Conservation (phyloP, 148 eudicot genomes). For the Gaultheria prostrata region DNA sequence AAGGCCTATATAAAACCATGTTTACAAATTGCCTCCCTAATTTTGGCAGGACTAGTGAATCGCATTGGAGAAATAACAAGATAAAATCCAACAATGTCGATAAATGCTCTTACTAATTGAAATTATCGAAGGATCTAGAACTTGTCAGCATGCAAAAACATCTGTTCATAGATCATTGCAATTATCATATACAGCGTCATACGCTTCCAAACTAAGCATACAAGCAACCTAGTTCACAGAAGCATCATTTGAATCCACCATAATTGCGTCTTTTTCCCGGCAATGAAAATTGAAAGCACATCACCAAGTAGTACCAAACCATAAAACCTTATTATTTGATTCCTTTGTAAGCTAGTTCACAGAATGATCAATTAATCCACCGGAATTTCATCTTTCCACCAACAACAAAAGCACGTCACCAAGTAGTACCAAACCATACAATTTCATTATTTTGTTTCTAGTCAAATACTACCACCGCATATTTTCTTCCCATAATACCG, state of each 20-base stretch:
- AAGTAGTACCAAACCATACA: neutral
- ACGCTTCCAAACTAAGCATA: neutral
- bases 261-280: neutral
- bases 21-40: neutral
- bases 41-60: constrained; percentile 2
- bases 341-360: neutral
- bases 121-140: neutral
- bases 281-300: neutral
- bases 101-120: neutral
- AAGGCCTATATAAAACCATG: constrained; percentile 3
- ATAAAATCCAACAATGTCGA: neutral
- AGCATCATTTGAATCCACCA: neutral
- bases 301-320: neutral
- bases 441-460: neutral
- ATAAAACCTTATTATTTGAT: neutral
- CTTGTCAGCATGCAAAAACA: neutral
- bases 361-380: neutral
- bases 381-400: neutral
- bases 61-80: neutral
- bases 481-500: neutral
- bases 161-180: neutral
- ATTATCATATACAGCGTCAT: neutral
- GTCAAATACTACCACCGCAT: neutral
- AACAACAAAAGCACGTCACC: neutral
- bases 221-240: neutral